Evolutionary conservation across 306 rosid genomes (phyloP).

Genomic region (Neltuma alba): DNA sequence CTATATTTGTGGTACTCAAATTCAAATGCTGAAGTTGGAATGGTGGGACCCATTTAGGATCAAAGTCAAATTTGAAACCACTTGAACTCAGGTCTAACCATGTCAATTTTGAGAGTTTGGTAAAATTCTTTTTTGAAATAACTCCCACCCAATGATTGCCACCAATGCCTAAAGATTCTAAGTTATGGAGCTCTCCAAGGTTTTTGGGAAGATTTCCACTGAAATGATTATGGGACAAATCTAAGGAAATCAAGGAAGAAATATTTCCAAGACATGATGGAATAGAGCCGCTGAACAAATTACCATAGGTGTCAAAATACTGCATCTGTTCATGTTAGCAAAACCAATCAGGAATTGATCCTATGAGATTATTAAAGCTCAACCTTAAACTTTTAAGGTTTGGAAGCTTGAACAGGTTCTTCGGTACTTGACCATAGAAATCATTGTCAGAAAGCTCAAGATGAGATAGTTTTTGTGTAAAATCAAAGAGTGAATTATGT

Average conservation of each 20-base stretch:
- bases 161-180: neutral
- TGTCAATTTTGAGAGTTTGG: neutral
- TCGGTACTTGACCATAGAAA: neutral
- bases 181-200: neutral
- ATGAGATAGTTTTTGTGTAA: neutral
- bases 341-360: neutral
- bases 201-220: neutral
- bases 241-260: neutral
- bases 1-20: neutral
- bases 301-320: neutral
- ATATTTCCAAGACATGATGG: neutral
- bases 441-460: neutral
- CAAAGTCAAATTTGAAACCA: neutral
- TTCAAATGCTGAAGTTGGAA: accelerated
- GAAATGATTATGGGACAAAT: neutral
- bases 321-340: neutral
- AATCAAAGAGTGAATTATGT: neutral
- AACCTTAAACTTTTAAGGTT: neutral
- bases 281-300: neutral
- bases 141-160: neutral
- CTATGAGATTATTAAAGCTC: neutral
- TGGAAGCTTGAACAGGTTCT: neutral
- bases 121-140: neutral
- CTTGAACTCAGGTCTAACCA: neutral
- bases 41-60: neutral